Percentiles rank a stretch among this genome's conserved stretches.
These are phyloP conservation scores for Trichoderma afroharzianum DNA, from an alignment of 2,329 filamentous ascomycete genomes.

Conservation along the genomic window DNA sequence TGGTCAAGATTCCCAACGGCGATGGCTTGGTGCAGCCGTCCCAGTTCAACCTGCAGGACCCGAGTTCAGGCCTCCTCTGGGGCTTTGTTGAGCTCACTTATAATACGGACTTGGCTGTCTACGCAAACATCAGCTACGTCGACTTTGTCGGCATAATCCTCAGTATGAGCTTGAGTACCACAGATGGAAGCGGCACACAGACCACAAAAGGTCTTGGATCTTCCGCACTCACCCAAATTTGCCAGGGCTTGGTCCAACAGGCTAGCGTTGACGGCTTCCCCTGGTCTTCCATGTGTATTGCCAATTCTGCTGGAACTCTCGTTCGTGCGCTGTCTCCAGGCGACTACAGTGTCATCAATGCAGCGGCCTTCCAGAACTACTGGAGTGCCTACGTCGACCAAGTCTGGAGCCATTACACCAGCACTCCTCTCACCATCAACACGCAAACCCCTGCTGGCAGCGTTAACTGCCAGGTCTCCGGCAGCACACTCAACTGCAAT, in stretches of 20 bases:
- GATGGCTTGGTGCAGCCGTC: constrained; percentile 48
- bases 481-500: constrained; percentile 36
- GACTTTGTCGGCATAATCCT: constrained; percentile 51
- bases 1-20: constrained; percentile 31
- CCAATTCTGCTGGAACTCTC: constrained; percentile 33
- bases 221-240: constrained; percentile 38
- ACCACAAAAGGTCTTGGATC: constrained; percentile 39
- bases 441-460: constrained; percentile 40
- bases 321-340: constrained; percentile 45
- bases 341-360: constrained; percentile 36
- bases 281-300: constrained; percentile 45
- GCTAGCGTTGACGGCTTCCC: constrained; percentile 37
- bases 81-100: constrained; percentile 49
- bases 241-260: constrained; percentile 39
- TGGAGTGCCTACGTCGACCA: constrained; percentile 44
- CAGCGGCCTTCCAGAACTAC: constrained; percentile 38
- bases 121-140: constrained; percentile 49
- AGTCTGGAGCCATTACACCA: constrained; percentile 43
- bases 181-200: constrained; percentile 34
- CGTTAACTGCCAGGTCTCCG: constrained; percentile 38
- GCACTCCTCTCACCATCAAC: constrained; percentile 39
- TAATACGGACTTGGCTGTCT: constrained; percentile 37
- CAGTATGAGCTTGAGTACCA: constrained; percentile 43
- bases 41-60: constrained; percentile 40
- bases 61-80: constrained; percentile 44